Evolutionary conservation across 345 rosid species (phyloP), one percentile per base, ranked within the genome.

Genomic region (Syzygium oleosum): DNA sequence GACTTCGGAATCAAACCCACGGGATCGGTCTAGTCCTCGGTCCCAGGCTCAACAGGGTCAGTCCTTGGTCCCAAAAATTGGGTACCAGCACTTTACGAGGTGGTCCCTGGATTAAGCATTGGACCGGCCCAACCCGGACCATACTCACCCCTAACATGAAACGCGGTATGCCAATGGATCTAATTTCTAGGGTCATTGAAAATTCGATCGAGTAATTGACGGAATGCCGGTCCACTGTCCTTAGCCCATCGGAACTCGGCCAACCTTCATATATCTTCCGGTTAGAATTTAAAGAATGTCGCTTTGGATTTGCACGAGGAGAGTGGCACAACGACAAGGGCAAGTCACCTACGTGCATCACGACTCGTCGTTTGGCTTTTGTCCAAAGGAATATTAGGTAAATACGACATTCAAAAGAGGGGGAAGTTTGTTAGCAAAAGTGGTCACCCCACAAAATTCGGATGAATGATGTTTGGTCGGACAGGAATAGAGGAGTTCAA

Each of bases 111-210:
- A 41, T 41, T 41, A 41, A 41, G 6, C 5, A 43, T 43, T 6
- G 46, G 46, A 43, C 7, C 7, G 7, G 46, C 46, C 46, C 46
- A 43, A 43, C 46, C 46, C 46, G 7, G 46, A 43, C 46, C 7
- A 43, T 43, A 43, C 46, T 43, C 7, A 43, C 46, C 46, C 46
- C 29, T 58, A 58, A 58, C 27, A 25, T 58, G 65, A 58, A 58
- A 31, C 29, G 12, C 1, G 3, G 12, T 59, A 25, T 3, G 1
- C 29, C 19, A 6, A n/a, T 14, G 0, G 34, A n/a, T n/a, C 34
- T 61, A n/a, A 3, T 6, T 61, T 61, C n/a, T n/a, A 61, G 17
- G n/a, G 73, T 6, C 19, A 6, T n/a, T 61, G 73, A 61, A 13
- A 3, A 61, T 61, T n/a, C 9, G 0, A 61, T 61, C 38, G 5